Percentiles rank a stretch among this genome's conserved stretches.
These are phyloP conservation scores for Ascochyta rabiei DNA, from an alignment of 2,329 filamentous ascomycete genomes.

Conservation along the genomic window DNA sequence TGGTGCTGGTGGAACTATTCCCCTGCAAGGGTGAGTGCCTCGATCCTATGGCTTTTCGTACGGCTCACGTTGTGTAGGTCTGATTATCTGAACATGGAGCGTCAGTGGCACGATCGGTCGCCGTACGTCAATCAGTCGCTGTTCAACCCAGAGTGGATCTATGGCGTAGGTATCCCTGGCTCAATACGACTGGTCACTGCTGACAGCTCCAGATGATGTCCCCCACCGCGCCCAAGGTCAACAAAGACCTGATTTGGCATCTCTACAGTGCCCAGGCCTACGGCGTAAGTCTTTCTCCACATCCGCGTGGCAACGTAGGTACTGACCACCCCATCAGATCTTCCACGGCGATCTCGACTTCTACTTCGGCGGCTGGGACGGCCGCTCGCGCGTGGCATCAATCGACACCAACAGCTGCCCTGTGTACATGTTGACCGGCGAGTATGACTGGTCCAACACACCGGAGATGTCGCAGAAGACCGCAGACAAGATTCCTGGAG, in stretches of 20 bases:
- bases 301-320: too few relatives aligned
- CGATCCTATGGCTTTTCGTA: not conserved
- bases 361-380: slow-evolving; percentile 59
- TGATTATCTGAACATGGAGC: slow-evolving; percentile 52
- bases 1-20: slow-evolving; percentile 54
- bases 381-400: slow-evolving; percentile 50
- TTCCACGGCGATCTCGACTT: slow-evolving; percentile 60
- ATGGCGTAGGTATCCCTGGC: slow-evolving; percentile 40
- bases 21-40: slow-evolving; percentile 50
- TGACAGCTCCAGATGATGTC: slow-evolving; percentile 50
- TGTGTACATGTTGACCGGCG: slow-evolving; percentile 58
- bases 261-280: slow-evolving; percentile 58
- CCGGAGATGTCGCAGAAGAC: slow-evolving; percentile 55
- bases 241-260: slow-evolving; percentile 59
- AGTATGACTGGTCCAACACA: slow-evolving; percentile 58
- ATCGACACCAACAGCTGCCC: slow-evolving; percentile 58
- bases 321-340: slow-evolving; percentile 36
- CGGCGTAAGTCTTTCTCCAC: slow-evolving; percentile 35
- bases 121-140: slow-evolving; percentile 57
- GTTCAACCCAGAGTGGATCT: slow-evolving; percentile 58
- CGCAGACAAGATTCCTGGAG: slow-evolving; percentile 55
- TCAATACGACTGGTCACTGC: not conserved
- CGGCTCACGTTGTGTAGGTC: slow-evolving; percentile 31
- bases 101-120: slow-evolving; percentile 54
- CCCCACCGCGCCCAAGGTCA: slow-evolving; percentile 52